Conservation (phyloP, 306 rosid genomes). For the Dryas drummondii region DNA sequence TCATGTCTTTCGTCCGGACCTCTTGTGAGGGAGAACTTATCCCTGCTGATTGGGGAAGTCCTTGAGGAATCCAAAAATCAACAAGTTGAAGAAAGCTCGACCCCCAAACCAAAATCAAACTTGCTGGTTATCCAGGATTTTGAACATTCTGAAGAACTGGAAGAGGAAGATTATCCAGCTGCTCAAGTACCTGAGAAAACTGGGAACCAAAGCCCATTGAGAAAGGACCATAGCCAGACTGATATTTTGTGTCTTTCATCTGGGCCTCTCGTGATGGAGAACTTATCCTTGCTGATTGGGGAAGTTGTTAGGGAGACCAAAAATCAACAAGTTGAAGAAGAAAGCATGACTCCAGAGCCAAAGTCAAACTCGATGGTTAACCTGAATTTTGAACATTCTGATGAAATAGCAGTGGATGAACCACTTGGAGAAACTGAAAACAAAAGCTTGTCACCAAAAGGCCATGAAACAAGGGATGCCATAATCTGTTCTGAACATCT, state of each 20-base stretch:
- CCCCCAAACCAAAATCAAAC: background rate
- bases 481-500: conserved; percentile 18
- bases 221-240: conserved; percentile 16
- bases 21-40: background rate
- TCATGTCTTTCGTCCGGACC: background rate
- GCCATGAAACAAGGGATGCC: conserved; percentile 22
- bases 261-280: background rate
- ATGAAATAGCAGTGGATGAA: conserved; percentile 26
- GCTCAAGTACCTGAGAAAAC: conserved; percentile 23
- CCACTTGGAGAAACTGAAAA: conserved; percentile 23
- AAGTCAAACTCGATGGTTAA: conserved; percentile 19
- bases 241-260: conserved; percentile 18
- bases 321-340: conserved; percentile 26
- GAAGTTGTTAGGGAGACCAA: conserved; percentile 24
- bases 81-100: conserved; percentile 9
- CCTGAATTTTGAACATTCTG: conserved; percentile 22
- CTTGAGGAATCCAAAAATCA: conserved; percentile 10
- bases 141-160: background rate
- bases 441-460: background rate
- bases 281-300: conserved; percentile 5
- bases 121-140: background rate
- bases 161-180: conserved; percentile 1
- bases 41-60: background rate
- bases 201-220: conserved; percentile 16
- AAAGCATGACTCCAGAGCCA: conserved; percentile 14